Conservation (phyloP, 2,329 filamentous ascomycete genomes). For the Myriosclerotinia curreyana region DNA sequence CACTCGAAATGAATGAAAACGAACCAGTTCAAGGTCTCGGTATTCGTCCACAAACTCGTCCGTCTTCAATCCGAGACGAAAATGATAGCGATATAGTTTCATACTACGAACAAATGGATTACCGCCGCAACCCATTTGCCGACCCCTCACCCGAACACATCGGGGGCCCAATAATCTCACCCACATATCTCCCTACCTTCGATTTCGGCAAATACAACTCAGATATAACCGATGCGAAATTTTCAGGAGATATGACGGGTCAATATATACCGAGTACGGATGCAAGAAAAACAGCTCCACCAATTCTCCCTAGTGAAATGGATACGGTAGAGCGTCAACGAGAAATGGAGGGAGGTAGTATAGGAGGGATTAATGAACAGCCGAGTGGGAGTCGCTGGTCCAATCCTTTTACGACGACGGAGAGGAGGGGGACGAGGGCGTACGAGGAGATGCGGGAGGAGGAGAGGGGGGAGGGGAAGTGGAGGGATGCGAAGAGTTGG, state of each 20-base stretch:
- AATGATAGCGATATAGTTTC: background rate
- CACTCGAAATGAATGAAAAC: constrained; percentile 26
- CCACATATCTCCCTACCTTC: background rate
- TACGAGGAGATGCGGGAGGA: constrained; percentile 1
- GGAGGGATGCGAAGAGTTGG: constrained; percentile 12
- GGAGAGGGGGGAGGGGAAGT: constrained; percentile 5
- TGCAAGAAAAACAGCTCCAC: constrained; percentile 25
- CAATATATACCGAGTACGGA: background rate
- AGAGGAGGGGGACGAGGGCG: constrained; percentile 2
- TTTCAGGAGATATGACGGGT: background rate
- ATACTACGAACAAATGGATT: background rate
- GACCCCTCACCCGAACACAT: background rate
- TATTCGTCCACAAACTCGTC: background rate
- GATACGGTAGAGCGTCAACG: background rate
- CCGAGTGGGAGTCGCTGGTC: background rate
- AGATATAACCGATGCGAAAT: too few relatives aligned
- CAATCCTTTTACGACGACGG: constrained; percentile 3
- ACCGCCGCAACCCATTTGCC: background rate
- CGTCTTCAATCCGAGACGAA: background rate
- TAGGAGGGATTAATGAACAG: background rate
- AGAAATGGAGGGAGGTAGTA: background rate
- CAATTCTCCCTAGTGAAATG: constrained; percentile 31
- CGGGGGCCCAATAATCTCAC: too few relatives aligned
- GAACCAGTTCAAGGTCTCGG: constrained; percentile 1
- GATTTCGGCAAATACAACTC: background rate